Evolutionary conservation across 2,329 filamentous ascomycete species (phyloP).

Genomic region (Epichloe brachyelytri): DNA sequence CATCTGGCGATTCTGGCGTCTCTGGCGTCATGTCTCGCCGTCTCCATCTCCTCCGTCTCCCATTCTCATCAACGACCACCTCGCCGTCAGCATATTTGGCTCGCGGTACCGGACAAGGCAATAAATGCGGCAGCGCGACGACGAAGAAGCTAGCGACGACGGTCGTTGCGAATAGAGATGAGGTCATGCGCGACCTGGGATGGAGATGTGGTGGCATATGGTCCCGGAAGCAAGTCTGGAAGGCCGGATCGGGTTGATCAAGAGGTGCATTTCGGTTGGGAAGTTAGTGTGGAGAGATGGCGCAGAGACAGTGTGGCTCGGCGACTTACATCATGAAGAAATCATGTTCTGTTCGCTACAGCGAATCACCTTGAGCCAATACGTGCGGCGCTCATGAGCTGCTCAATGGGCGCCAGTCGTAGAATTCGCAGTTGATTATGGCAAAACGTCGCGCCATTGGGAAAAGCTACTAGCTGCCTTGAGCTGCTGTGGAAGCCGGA

Average conservation of each 20-base stretch:
- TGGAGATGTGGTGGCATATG: conserved; percentile 79
- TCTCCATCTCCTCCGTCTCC: conserved; percentile 31
- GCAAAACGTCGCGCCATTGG: background rate
- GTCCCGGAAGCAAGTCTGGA: conserved; percentile 6
- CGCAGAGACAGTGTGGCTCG: background rate
- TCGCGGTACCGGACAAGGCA: conserved; percentile 80
- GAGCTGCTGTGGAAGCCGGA: background rate
- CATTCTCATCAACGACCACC: conserved; percentile 31
- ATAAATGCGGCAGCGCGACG: conserved; percentile 75
- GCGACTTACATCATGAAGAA: conserved; percentile 10
- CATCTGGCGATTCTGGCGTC: conserved; percentile 27
- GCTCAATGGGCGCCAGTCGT: background rate
- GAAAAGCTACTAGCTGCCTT: background rate
- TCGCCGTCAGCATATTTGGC: conserved; percentile 61
- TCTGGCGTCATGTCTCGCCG: conserved; percentile 22
- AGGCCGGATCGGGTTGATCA: conserved; percentile 2
- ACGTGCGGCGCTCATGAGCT: background rate
- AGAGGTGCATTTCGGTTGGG: background rate
- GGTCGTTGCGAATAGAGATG: conserved; percentile 89
- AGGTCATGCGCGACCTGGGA: conserved; percentile 84
- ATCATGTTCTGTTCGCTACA: conserved; percentile 9
- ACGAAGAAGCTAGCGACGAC: conserved; percentile 83
- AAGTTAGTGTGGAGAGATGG: background rate
- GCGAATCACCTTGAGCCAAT: background rate
- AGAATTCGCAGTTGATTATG: background rate